A percentile compares a stretch with the other conserved stretches of the same genome.
Evolutionary conservation across 108 stramenopile species (phyloP).

Genomic region (Craspedostauros australis): DNA sequence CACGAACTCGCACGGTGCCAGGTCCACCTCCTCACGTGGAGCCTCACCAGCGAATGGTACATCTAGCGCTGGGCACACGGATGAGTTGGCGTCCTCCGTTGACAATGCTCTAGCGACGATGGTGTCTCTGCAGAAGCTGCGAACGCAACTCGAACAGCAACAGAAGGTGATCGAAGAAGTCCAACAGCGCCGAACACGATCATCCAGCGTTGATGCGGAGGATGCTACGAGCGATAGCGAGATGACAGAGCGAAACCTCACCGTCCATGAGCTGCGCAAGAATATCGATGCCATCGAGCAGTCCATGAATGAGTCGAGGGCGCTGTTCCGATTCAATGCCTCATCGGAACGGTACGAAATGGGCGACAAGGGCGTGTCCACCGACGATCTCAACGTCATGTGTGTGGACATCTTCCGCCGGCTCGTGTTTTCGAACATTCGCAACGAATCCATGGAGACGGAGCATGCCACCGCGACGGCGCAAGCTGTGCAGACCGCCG

Average conservation of each 20-base stretch:
- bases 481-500: conserved; percentile 10
- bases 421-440: neutral
- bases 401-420: neutral
- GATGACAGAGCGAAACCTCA: too few species aligned
- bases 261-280: too few species aligned
- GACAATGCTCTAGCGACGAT: too few species aligned
- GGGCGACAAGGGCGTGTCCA: neutral
- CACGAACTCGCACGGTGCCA: neutral
- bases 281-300: too few species aligned
- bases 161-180: too few species aligned
- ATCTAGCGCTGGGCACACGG: neutral
- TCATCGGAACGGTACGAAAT: neutral
- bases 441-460: neutral
- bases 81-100: neutral
- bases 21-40: neutral
- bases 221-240: too few species aligned
- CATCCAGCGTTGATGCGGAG: too few species aligned
- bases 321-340: too few species aligned
- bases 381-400: neutral
- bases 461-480: neutral
- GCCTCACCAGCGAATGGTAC: neutral
- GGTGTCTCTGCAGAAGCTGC: too few species aligned
- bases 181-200: too few species aligned
- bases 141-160: too few species aligned
- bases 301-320: too few species aligned